phyloP scores from a whole-genome alignment of 2,329 filamentous ascomycete genomes.

The Lasiodiplodia theobromae region DNA sequence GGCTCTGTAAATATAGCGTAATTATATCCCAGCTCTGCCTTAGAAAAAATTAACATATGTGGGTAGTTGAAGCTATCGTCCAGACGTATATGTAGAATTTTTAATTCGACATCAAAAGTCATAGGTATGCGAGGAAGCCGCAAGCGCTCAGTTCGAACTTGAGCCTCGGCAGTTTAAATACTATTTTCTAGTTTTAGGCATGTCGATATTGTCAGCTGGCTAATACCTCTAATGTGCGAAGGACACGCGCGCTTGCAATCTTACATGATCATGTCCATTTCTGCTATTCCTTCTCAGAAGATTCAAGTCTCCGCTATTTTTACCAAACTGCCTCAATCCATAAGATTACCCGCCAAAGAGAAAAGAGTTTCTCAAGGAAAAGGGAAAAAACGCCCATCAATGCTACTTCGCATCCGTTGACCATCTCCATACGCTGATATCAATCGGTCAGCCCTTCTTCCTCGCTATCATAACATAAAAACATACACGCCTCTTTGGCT shows the following conservation, averaged over 20 bases:
- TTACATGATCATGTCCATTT: background rate
- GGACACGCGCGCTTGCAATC: background rate
- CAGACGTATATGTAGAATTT: too few relatives aligned
- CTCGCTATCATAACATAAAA: background rate
- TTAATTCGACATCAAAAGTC: too few relatives aligned
- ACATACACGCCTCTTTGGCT: background rate
- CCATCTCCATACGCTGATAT: background rate
- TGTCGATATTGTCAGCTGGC: too few relatives aligned
- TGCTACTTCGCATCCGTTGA: background rate
- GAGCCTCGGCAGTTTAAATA: too few relatives aligned
- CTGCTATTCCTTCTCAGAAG: background rate
- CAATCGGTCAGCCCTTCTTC: background rate
- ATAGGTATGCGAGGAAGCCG: too few relatives aligned
- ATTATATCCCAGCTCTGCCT: too few relatives aligned
- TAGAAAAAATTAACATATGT: too few relatives aligned
- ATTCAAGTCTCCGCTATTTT: background rate
- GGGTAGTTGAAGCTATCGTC: too few relatives aligned
- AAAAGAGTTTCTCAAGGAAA: background rate
- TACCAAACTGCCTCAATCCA: background rate
- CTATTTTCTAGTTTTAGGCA: too few relatives aligned
- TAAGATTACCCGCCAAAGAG: slow-evolving; percentile 1
- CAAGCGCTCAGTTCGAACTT: too few relatives aligned
- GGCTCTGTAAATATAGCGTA: too few relatives aligned
- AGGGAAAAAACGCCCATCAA: slow-evolving; percentile 16
- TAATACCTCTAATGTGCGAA: background rate